Evolutionary conservation across 305 asterid genomes (phyloP), one percentile per base, ranked within the genome.

Genomic region (Stenogyne calaminthoides): DNA sequence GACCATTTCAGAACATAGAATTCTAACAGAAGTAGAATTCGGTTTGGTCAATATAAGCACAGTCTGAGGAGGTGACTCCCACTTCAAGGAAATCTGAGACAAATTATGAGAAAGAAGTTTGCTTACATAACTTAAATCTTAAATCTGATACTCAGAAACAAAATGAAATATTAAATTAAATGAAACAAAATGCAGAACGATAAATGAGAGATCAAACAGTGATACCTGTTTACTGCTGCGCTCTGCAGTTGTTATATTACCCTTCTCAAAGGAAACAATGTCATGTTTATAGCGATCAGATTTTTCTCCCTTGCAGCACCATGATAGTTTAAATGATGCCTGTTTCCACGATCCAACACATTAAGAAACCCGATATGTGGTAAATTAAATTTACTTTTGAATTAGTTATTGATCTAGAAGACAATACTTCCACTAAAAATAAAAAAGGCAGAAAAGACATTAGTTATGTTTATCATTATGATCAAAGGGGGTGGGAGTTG

Each of bases 221-320:
- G 29, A 25, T 71, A 94, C 99, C 96, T 95, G 98, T 78, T 88
- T 95, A 73, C 97, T 95, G 84, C 96, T 95, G 62, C 99, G 96
- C 75, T 88, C 97, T 8, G 98, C 96, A 62, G 98, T 88, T 69
- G 97, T 88, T 78, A 94, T 95, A 80, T 95, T 85, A 68, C 99
- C 99, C 84, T 86, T 90, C 80, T 90, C 98, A 80, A 95, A 95
- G 47, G 99, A 95, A 78, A 95, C 99, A 63, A 95, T 76, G 74
- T 95, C 98, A 60, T 90, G 99, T 72, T 90, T 92, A 84, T 95
- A 91, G 76, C 91, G 98, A 78, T 95, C 88, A 74, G 87, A 84
- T 78, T 89, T 92, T 57, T 90, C 97, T 66, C 98, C 99, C 72
- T 94, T 94, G 89, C 92, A 92, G 83, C 88, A 86, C 99, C 99